Conservation (phyloP, 495 filamentous ascomycete genomes). For the Neurospora sp. region DNA sequence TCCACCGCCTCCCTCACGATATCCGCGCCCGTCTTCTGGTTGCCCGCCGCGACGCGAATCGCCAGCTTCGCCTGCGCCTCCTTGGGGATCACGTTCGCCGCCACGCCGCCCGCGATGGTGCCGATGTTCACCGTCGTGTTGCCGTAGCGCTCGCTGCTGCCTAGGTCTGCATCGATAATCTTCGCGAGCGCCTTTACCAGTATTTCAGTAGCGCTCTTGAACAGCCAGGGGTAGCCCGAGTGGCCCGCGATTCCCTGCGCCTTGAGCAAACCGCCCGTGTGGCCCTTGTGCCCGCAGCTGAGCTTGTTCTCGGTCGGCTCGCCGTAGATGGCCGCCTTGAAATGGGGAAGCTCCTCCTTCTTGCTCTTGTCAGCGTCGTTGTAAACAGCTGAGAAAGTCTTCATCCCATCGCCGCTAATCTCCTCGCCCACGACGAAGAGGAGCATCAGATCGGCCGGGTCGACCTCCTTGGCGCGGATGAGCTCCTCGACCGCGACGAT, state of each 20-base stretch:
- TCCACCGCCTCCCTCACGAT: slow-evolving; percentile 46
- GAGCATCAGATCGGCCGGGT: slow-evolving; percentile 48
- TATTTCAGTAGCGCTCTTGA: slow-evolving; percentile 66
- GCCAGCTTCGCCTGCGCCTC: slow-evolving; percentile 55
- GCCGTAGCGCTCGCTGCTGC: slow-evolving; percentile 65
- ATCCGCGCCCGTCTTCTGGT: slow-evolving; percentile 41
- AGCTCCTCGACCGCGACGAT: slow-evolving; percentile 57
- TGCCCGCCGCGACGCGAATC: slow-evolving; percentile 65
- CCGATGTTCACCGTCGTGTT: slow-evolving; percentile 85
- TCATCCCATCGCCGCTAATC: slow-evolving; percentile 76
- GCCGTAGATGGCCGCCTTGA: slow-evolving; percentile 67
- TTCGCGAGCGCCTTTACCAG: slow-evolving; percentile 56
- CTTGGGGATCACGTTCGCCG: slow-evolving; percentile 77
- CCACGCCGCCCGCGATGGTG: slow-evolving; percentile 67
- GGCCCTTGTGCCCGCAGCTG: slow-evolving; percentile 84
- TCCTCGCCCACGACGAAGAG: slow-evolving; percentile 92
- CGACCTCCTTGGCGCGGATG: slow-evolving; percentile 34
- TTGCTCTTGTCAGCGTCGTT: slow-evolving; percentile 33
- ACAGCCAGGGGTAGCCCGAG: slow-evolving; percentile 81
- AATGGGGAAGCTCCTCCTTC: background rate
- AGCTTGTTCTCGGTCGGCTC: slow-evolving; percentile 86
- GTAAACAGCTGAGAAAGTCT: slow-evolving; percentile 40
- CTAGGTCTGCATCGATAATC: slow-evolving; percentile 57
- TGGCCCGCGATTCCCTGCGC: slow-evolving; percentile 74
- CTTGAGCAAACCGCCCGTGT: slow-evolving; percentile 49